Conservation (phyloP, 805 yeast genomes). For the Wickerhamomyces xylosicus region DNA sequence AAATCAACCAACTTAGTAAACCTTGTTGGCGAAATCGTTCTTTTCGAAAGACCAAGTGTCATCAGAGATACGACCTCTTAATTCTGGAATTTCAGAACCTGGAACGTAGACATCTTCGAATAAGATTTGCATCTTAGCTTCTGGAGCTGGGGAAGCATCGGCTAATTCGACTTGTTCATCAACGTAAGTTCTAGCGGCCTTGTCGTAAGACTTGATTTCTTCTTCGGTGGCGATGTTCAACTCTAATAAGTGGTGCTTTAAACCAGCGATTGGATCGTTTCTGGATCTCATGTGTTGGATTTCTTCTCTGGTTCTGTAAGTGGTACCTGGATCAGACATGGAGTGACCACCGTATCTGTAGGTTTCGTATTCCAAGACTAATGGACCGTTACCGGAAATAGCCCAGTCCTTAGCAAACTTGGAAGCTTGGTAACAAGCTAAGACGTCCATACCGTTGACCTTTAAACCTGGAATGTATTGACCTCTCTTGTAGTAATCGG, state of each 20-base stretch:
- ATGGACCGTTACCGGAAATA: slow-evolving; percentile 88
- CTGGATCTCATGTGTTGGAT: slow-evolving; percentile 98
- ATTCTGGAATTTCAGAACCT: slow-evolving; percentile 84
- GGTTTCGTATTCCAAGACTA: slow-evolving; percentile 94
- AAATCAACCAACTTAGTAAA: slow-evolving; percentile 11
- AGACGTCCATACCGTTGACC: slow-evolving; percentile 96
- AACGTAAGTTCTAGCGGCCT: slow-evolving; percentile 91
- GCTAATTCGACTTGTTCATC: slow-evolving; percentile 93
- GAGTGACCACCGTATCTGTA: slow-evolving; percentile 99
- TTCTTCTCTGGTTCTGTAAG: slow-evolving; percentile 99
- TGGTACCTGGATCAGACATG: slow-evolving; percentile 99
- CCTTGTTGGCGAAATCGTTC: slow-evolving; percentile 30
- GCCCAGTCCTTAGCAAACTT: slow-evolving; percentile 96
- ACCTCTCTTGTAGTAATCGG: slow-evolving; percentile 97
- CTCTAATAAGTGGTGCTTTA: slow-evolving; percentile 79
- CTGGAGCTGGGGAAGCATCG: slow-evolving; percentile 90
- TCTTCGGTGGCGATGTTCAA: slow-evolving; percentile 84
- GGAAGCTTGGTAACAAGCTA: slow-evolving; percentile 93
- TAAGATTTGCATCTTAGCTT: slow-evolving; percentile 86
- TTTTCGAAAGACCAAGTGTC: slow-evolving; percentile 80
- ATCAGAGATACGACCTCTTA: slow-evolving; percentile 94
- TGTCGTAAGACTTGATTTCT: slow-evolving; percentile 89
- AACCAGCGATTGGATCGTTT: slow-evolving; percentile 95
- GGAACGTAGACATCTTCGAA: slow-evolving; percentile 95
- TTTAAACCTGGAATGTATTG: slow-evolving; percentile 98